Evolutionary conservation across 2,329 filamentous ascomycete genomes (phyloP).

Genomic region (Pestalotiopsis sp.): DNA sequence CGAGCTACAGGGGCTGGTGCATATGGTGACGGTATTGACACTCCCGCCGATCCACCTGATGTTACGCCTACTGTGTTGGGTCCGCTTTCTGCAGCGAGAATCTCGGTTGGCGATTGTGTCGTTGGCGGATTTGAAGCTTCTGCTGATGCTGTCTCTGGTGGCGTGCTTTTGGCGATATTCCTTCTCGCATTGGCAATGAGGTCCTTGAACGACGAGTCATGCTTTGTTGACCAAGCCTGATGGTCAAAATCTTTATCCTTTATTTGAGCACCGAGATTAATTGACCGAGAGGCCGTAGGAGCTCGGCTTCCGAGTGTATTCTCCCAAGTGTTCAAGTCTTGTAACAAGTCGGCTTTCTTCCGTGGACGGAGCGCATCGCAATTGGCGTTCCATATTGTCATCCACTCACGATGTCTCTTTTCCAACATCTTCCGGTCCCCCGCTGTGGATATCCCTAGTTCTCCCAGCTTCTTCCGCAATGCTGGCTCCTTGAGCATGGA

Average conservation of each 20-base stretch:
- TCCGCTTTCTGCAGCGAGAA: background rate
- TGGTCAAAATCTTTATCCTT: slow-evolving; percentile 91
- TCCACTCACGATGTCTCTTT: slow-evolving; percentile 86
- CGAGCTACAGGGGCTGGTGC: background rate
- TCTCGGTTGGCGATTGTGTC: background rate
- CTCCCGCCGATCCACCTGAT: background rate
- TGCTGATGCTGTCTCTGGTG: slow-evolving; percentile 27
- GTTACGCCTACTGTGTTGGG: too few relatives aligned
- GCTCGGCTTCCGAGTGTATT: slow-evolving; percentile 72
- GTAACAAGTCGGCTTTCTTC: slow-evolving; percentile 70
- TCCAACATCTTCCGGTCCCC: slow-evolving; percentile 74
- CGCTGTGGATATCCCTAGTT: slow-evolving; percentile 74
- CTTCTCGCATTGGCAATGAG: slow-evolving; percentile 76
- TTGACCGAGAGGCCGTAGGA: slow-evolving; percentile 37
- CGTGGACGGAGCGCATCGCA: slow-evolving; percentile 81
- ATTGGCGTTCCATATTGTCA: slow-evolving; percentile 96
- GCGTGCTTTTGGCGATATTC: slow-evolving; percentile 47
- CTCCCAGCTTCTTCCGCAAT: slow-evolving; percentile 78
- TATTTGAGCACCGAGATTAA: slow-evolving; percentile 53
- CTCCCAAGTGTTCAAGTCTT: slow-evolving; percentile 86
- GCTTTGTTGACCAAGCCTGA: slow-evolving; percentile 71
- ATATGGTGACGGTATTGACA: background rate
- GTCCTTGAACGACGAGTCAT: slow-evolving; percentile 76
- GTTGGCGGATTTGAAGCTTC: background rate
- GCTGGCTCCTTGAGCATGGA: slow-evolving; percentile 79